Conservation (phyloP, 2,329 filamentous ascomycete species). For the Ophiostoma sp. region DNA sequence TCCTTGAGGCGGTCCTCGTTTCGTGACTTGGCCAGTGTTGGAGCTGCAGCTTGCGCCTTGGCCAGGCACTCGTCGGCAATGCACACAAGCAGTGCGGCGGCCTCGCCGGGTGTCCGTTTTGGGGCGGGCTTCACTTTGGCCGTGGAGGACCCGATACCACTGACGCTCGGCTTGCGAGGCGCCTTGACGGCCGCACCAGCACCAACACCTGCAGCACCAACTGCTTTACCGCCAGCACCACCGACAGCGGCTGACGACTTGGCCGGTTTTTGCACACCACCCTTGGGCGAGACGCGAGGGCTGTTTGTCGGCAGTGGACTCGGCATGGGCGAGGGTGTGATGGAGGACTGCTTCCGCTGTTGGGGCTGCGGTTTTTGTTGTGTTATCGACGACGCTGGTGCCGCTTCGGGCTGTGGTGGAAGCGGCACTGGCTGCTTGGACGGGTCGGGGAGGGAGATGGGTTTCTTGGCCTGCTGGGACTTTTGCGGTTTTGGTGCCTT, state of each 20-base stretch:
- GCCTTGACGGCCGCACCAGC: background rate
- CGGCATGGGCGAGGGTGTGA: conserved; percentile 27
- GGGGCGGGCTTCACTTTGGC: conserved; percentile 38
- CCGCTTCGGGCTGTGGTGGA: conserved; percentile 8
- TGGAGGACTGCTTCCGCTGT: conserved; percentile 15
- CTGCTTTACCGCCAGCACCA: background rate
- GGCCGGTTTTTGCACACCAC: conserved; percentile 29
- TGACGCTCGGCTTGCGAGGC: conserved; percentile 32
- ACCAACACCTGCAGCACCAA: background rate
- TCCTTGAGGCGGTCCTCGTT: conserved; percentile 56
- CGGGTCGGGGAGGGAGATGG: conserved; percentile 24
- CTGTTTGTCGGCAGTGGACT: conserved; percentile 25
- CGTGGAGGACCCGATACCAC: conserved; percentile 30
- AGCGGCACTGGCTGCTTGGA: conserved; percentile 22
- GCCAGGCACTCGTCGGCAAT: conserved; percentile 74
- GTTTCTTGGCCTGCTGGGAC: conserved; percentile 25
- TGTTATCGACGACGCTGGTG: conserved; percentile 20
- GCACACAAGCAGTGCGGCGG: conserved; percentile 63
- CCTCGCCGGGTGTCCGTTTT: conserved; percentile 48
- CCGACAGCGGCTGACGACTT: conserved; percentile 10
- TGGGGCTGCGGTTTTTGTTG: background rate
- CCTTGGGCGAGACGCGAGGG: conserved; percentile 29
- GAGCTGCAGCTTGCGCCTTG: conserved; percentile 60
- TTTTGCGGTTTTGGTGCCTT: conserved; percentile 23
- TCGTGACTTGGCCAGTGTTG: conserved; percentile 50